These are phyloP conservation scores for Scheffersomyces titani DNA, from an alignment of 1,139 yeast genomes.

Conservation along the genomic window DNA sequence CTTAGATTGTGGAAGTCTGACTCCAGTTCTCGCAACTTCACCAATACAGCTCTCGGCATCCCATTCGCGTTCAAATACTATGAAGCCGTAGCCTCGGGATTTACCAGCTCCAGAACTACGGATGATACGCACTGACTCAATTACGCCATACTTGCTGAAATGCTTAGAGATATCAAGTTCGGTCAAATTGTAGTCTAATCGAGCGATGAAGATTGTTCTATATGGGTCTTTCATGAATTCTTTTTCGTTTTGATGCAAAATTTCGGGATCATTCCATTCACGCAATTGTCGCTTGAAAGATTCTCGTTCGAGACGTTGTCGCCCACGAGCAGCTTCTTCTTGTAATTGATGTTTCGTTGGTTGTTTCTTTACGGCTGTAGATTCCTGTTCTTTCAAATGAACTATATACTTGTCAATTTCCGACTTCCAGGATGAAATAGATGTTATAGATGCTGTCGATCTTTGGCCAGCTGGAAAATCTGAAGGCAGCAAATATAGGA, in stretches of 20 bases:
- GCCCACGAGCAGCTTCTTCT: conserved; percentile 6
- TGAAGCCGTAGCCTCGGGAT: conserved; percentile 83
- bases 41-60: conserved; percentile 63
- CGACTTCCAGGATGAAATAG: conserved; percentile 45
- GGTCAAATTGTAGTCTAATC: conserved; percentile 65
- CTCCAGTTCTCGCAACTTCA: conserved; percentile 56
- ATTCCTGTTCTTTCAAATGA: conserved; percentile 32
- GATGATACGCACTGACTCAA: conserved; percentile 69
- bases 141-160: conserved; percentile 67
- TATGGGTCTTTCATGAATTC: conserved; percentile 70
- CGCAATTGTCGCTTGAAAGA: conserved; percentile 37
- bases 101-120: conserved; percentile 52
- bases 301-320: conserved; percentile 15
- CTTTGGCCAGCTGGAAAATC: conserved; percentile 59
- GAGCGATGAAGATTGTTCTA: conserved; percentile 73
- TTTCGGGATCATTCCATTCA: conserved; percentile 50
- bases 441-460: conserved; percentile 51
- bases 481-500: conserved; percentile 50
- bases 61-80: conserved; percentile 62
- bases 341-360: conserved; percentile 11
- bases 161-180: conserved; percentile 69
- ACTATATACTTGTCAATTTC: conserved; percentile 35
- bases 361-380: conserved; percentile 12
- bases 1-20: conserved; percentile 26
- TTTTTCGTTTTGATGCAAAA: conserved; percentile 54